phyloP scores from a whole-genome alignment of 805 yeast species.

The Vanderwaltozyma polyspora region DNA sequence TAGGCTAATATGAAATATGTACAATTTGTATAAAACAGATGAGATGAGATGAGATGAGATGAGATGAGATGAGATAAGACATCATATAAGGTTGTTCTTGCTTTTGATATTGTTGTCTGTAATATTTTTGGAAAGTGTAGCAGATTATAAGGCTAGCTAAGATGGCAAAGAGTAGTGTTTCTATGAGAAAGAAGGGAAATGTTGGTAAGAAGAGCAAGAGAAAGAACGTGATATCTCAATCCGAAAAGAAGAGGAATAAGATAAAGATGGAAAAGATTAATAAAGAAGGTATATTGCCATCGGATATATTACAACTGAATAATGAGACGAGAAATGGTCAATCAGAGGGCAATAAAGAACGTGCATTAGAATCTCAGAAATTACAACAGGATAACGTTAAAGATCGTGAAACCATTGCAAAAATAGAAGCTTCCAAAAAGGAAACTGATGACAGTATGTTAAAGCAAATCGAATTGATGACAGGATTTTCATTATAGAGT shows the following conservation, averaged over 20 bases:
- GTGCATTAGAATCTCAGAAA: slow-evolving; percentile 10
- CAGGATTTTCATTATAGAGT: slow-evolving; percentile 24
- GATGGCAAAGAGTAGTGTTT: too few relatives aligned
- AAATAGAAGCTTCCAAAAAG: slow-evolving; percentile 13
- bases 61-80: too few relatives aligned
- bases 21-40: too few relatives aligned
- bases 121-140: too few relatives aligned
- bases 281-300: slow-evolving; percentile 7
- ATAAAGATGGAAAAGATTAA: slow-evolving; percentile 16
- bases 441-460: slow-evolving; percentile 21
- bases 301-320: slow-evolving; percentile 1
- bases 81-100: too few relatives aligned
- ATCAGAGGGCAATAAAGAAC: not conserved
- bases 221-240: slow-evolving; percentile 9
- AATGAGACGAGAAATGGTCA: not conserved
- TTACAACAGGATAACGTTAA: slow-evolving; percentile 19
- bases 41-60: too few relatives aligned
- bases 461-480: slow-evolving; percentile 26
- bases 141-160: too few relatives aligned
- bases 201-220: too few relatives aligned
- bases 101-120: too few relatives aligned
- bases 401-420: slow-evolving; percentile 17
- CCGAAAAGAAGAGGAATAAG: slow-evolving; percentile 20
- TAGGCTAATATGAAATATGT: too few relatives aligned
- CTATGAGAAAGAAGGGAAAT: too few relatives aligned